Evolutionary conservation across 352 stramenopile species (phyloP), one percentile per base, ranked within the genome.

Genomic region (Phytophthora vignae): DNA sequence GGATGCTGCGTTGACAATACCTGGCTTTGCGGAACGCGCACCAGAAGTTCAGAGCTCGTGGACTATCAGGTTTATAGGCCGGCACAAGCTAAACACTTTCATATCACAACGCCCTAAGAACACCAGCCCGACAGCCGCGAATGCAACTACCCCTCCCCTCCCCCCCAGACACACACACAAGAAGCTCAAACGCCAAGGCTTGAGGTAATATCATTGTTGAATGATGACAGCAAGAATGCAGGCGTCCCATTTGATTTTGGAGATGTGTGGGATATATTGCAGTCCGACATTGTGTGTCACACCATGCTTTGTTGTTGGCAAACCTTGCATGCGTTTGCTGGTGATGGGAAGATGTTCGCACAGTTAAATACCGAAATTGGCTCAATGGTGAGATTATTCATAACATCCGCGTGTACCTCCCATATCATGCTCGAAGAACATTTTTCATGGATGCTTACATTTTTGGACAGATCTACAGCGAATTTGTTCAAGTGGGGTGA

Each of bases 21-120:
- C 33, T 40, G 33, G 33, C 33, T 40, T 40, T 40, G 33, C 33
- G 33, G 9, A 14, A 14, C 33, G 33, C 33, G 12, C 11, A 40
- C 9, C 33, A 8, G 33, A 4, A 9, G 33, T 1, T 40, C 33
- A 40, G 33, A 12, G 33, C 12, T 40, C 33, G 33, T 31, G 27
- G 27, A 31, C 27, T 6, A 31, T 6, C 27, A 1, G 27, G 27
- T 31, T 31, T 40, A 40, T 40, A 2, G 76, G 69, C 3, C 67
- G 67, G 0, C 67, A 61, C 27, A 87, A 83, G 6, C 76, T 79
- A 40, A 40, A 9, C 8, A 40, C 33, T 40, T 40, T 40, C 33
- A 40, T 58, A 7, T 31, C 27, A 31, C 27, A 6, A 31, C 27
- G 3, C 27, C 27, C 4, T 6, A 31, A 31, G 27, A 31, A 31